Base-by-base conservation (phyloP, 345 rosid species). In the Citrus unshiu region DNA sequence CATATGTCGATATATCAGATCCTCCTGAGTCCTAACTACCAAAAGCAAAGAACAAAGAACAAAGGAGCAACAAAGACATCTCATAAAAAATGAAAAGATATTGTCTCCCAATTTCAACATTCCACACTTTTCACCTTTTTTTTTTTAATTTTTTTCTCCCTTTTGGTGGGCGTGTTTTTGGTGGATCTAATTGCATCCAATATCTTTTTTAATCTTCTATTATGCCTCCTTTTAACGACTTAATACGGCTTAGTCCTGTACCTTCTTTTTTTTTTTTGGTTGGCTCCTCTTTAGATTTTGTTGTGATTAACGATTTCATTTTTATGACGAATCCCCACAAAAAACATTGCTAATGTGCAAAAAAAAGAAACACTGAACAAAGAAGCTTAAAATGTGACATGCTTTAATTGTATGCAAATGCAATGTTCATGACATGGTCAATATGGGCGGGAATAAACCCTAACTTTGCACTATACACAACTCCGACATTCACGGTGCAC, bases 101-200 rank as follows among this genome's bases (percentile, higher is more conserved):
- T 72, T 80, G 84, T 84, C 82, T 32, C 83, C 87, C 80, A 61
- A 63, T 81, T 84, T 83, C 90, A 79, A 81, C 83, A 81, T 81
- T 79, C 87, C 78, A 72, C 72, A 59, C 68, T 67, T 79, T 79
- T 83, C 37, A 16, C 51, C 76, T 72, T 79, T 70, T 34, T 13
- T 12, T 40, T 79, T 79, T 30, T 30, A 2, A 4, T 0, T 54
- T 34, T 35, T 35, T 35, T 5, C 37, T 34, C 3, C 69, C 37
- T 77, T 78, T 73, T 75, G 13, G 67, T 69, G 30, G 70, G 70
- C 61, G 78, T 60, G 77, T 72, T 81, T 81, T 80, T 25, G 70
- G 74, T 74, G 86, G 84, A 86, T 79, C 79, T 79, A 84, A 84
- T 79, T 79, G 43, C 19, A 81, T 75, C 78, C 77, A 80, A 82